Conservation (phyloP, 129 eudicot species). For the Deinandra increscens region DNA sequence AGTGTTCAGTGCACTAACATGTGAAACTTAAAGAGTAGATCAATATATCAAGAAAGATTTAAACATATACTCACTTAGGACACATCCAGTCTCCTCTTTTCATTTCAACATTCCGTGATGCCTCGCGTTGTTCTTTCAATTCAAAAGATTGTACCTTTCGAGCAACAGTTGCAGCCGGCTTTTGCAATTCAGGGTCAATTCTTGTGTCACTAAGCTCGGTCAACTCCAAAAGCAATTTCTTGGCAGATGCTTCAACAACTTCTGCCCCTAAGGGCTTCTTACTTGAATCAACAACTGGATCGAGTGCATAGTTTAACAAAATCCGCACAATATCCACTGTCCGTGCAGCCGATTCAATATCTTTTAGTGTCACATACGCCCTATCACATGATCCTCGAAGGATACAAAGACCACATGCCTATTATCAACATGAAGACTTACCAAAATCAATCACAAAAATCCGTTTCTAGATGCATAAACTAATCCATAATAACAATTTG, state of each 20-base stretch:
- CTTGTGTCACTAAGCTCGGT: conserved; percentile 61
- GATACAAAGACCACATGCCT: conserved; percentile 78
- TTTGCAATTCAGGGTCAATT: conserved; percentile 47
- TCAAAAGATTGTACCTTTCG: conserved; percentile 36
- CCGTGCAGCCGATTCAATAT: conserved; percentile 59
- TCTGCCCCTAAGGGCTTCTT: conserved; percentile 48
- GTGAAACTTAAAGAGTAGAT: neutral
- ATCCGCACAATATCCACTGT: conserved; percentile 85
- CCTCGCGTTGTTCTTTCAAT: conserved; percentile 16
- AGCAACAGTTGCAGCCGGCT: conserved; percentile 34
- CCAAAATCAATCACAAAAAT: neutral
- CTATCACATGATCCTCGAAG: conserved; percentile 88
- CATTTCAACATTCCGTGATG: conserved; percentile 51
- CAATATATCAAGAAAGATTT: conserved; percentile 1
- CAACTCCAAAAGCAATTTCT: conserved; percentile 68
- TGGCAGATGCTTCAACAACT: conserved; percentile 61
- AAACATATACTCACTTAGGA: conserved; percentile 52
- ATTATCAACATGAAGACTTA: neutral
- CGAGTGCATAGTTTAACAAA: conserved; percentile 72
- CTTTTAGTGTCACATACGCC: conserved; percentile 60
- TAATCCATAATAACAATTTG: too few species aligned
- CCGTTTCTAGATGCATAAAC: neutral
- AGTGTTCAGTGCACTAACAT: neutral
- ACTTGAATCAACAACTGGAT: conserved; percentile 55
- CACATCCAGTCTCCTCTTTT: conserved; percentile 87